These are phyloP conservation scores for Trichoderma sp. DNA, from an alignment of 2,329 filamentous ascomycete species.

Conservation along the genomic window DNA sequence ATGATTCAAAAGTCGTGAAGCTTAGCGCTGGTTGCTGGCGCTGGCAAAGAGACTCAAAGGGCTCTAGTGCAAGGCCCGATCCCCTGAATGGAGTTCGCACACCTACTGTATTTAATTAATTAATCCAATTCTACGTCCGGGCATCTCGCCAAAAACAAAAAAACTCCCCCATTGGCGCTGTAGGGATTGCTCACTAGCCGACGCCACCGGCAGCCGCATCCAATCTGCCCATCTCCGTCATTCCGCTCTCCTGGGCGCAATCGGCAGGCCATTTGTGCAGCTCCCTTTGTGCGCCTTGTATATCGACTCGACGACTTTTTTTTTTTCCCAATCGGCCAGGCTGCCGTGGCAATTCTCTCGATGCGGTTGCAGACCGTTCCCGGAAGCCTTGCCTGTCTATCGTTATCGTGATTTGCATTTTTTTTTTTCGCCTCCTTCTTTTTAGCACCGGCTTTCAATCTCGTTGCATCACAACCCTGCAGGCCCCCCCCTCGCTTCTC, in stretches of 20 bases:
- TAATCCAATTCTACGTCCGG: neutral
- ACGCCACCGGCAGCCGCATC: constrained; percentile 14
- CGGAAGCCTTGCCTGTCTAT: constrained; percentile 10
- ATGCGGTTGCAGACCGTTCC: constrained; percentile 19
- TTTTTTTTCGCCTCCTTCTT: constrained; percentile 3
- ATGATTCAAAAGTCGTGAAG: neutral
- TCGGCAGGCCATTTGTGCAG: constrained; percentile 15
- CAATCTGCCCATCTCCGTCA: constrained; percentile 22
- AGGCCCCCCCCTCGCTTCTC: neutral
- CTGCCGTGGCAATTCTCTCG: constrained; percentile 20
- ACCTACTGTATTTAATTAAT: neutral
- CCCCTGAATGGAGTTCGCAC: constrained; percentile 2
- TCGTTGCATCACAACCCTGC: constrained; percentile 8
- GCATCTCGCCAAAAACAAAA: neutral
- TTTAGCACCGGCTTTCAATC: neutral
- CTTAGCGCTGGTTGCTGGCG: neutral
- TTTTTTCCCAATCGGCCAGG: constrained; percentile 11
- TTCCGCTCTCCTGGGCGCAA: constrained; percentile 19
- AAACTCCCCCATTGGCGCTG: neutral
- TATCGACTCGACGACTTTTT: neutral
- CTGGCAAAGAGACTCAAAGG: neutral
- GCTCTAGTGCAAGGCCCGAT: constrained; percentile 12
- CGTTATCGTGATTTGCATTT: constrained; percentile 6
- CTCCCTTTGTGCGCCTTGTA: neutral
- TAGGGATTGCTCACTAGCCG: constrained; percentile 15